A percentile compares a stretch with the other conserved stretches of the same genome.
These are phyloP conservation scores for Psilocybe tampanensis DNA, from an alignment of 768 basidiomycete genomes.

Conservation along the genomic window DNA sequence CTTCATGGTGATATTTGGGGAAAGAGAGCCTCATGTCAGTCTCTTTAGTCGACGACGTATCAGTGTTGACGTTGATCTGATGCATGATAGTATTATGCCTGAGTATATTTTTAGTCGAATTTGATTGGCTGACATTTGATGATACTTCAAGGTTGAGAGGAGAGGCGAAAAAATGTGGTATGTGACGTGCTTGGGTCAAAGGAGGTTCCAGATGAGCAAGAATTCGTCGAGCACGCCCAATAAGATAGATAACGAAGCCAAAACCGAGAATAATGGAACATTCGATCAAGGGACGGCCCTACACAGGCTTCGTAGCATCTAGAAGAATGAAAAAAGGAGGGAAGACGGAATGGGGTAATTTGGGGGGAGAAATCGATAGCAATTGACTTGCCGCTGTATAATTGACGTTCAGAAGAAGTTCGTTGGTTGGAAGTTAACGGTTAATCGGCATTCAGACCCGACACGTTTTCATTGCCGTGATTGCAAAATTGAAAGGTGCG, in stretches of 20 bases:
- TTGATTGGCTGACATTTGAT: neutral
- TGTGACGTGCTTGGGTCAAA: too few species aligned
- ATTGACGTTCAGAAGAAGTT: neutral
- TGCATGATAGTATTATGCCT: neutral
- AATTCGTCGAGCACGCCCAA: too few species aligned
- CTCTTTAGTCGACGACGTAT: neutral
- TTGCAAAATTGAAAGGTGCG: neutral
- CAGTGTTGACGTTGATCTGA: neutral
- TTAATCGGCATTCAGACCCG: neutral
- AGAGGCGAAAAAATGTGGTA: too few species aligned
- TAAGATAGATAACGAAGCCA: too few species aligned
- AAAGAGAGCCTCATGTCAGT: conserved; percentile 10
- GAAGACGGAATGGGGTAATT: neutral
- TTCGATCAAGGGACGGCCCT: too few species aligned
- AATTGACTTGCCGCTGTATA: neutral
- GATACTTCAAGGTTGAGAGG: neutral
- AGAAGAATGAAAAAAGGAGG: neutral
- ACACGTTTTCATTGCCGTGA: neutral
- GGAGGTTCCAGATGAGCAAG: too few species aligned
- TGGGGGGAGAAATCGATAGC: too few species aligned
- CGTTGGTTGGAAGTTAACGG: neutral
- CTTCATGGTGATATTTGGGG: neutral
- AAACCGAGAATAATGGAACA: too few species aligned
- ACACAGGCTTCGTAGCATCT: too few species aligned
- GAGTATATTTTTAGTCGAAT: neutral